Evolutionary conservation across 108 stramenopile species (phyloP).

Genomic region (Schizochytrium sp.): DNA sequence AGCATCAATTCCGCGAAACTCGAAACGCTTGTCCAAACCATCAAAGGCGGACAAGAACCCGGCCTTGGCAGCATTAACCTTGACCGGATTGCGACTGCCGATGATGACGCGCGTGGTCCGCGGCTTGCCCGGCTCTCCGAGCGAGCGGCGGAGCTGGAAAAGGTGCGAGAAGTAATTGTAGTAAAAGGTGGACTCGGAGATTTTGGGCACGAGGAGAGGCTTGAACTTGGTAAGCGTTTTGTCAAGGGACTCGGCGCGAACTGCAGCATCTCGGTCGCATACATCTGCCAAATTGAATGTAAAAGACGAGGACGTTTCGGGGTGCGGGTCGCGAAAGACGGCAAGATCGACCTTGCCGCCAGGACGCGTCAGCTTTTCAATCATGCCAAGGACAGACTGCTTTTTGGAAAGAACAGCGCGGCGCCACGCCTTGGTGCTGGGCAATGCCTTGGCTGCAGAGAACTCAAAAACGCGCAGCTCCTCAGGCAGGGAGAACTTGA

Average conservation of each 20-base stretch:
- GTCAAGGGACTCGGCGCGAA: background rate
- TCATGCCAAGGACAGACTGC: background rate
- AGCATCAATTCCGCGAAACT: background rate
- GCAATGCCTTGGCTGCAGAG: background rate
- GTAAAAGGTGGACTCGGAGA: constrained; percentile 4
- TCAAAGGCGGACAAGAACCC: constrained; percentile 44
- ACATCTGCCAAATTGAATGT: background rate
- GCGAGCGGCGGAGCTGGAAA: background rate
- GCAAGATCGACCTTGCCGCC: background rate
- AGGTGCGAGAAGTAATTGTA: background rate
- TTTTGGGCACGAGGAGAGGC: background rate
- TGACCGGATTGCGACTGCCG: constrained; percentile 71
- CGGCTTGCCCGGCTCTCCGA: background rate
- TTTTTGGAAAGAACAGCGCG: background rate
- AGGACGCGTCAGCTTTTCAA: background rate
- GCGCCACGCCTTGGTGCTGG: background rate
- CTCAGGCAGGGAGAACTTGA: background rate
- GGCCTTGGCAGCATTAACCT: constrained; percentile 56
- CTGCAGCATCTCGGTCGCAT: background rate
- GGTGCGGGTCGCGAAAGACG: background rate
- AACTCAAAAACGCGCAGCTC: background rate
- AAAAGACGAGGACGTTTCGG: background rate
- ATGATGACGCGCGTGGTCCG: constrained; percentile 46
- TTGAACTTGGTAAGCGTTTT: background rate
- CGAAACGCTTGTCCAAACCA: background rate